These are phyloP conservation scores for Euphorbia peplus DNA, from an alignment of 345 rosid species.

Conservation along the genomic window DNA sequence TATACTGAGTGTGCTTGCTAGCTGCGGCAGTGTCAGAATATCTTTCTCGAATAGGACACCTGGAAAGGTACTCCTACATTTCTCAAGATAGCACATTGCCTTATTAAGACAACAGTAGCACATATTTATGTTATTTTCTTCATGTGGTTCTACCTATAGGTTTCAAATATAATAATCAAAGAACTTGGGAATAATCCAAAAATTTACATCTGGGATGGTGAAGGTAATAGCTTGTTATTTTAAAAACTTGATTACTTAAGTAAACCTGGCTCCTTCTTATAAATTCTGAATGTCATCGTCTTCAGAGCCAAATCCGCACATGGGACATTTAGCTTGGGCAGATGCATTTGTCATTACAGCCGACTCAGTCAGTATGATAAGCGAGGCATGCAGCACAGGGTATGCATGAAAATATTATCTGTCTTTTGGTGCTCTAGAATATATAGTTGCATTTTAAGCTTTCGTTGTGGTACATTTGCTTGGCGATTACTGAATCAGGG, in stretches of 20 bases:
- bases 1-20: slow-evolving; percentile 54
- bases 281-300: slow-evolving; percentile 17
- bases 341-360: slow-evolving; percentile 96
- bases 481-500: neutral
- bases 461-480: slow-evolving; percentile 1
- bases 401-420: slow-evolving; percentile 30
- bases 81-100: slow-evolving; percentile 4
- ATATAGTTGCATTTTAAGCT: neutral
- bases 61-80: slow-evolving; percentile 52
- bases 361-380: slow-evolving; percentile 88
- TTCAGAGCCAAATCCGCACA: slow-evolving; percentile 84
- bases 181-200: slow-evolving; percentile 78
- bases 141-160: slow-evolving; percentile 35
- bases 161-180: slow-evolving; percentile 57
- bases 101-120: neutral
- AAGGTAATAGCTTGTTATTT: slow-evolving; percentile 50
- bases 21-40: slow-evolving; percentile 83
- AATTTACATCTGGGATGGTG: slow-evolving; percentile 78
- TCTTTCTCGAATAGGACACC: slow-evolving; percentile 83
- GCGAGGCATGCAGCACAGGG: slow-evolving; percentile 99
- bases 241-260: neutral
- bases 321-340: slow-evolving; percentile 98
- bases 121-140: neutral
- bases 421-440: slow-evolving; percentile 5
- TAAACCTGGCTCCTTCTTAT: slow-evolving; percentile 14